Conservation (phyloP, 768 basidiomycete species). For the Clitopilus passeckerianus region DNA sequence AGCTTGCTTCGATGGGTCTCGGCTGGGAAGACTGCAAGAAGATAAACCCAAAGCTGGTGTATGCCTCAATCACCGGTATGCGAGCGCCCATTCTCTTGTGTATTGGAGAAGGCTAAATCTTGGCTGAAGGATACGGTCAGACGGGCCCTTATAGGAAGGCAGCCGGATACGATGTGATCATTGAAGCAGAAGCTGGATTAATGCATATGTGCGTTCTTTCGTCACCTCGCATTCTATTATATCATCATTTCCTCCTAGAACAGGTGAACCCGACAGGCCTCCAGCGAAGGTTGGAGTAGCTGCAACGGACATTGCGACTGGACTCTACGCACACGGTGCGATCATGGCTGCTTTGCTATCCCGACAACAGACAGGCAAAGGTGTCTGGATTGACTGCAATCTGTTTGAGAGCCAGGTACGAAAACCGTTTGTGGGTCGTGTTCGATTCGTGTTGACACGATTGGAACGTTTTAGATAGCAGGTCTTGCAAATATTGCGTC, state of each 20-base stretch:
- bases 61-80: slow-evolving; percentile 84
- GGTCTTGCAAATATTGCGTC: slow-evolving; percentile 90
- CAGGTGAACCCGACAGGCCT: slow-evolving; percentile 80
- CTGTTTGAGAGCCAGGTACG: slow-evolving; percentile 86
- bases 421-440: background rate
- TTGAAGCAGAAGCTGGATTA: slow-evolving; percentile 87
- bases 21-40: slow-evolving; percentile 78
- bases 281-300: slow-evolving; percentile 97
- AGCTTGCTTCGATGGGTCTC: slow-evolving; percentile 78
- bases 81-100: background rate
- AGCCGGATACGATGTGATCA: slow-evolving; percentile 85
- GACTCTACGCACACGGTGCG: slow-evolving; percentile 87
- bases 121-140: slow-evolving; percentile 44
- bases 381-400: slow-evolving; percentile 90
- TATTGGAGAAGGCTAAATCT: background rate
- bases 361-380: slow-evolving; percentile 77
- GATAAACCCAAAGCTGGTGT: slow-evolving; percentile 79
- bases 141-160: slow-evolving; percentile 82
- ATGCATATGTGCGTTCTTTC: slow-evolving; percentile 76
- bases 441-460: background rate
- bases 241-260: slow-evolving; percentile 37
- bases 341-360: slow-evolving; percentile 88
- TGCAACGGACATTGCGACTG: slow-evolving; percentile 84
- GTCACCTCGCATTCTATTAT: slow-evolving; percentile 5
- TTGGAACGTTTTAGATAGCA: slow-evolving; percentile 53